Evolutionary conservation across 306 rosid genomes (phyloP).

Genomic region (Hippophae tibetana): DNA sequence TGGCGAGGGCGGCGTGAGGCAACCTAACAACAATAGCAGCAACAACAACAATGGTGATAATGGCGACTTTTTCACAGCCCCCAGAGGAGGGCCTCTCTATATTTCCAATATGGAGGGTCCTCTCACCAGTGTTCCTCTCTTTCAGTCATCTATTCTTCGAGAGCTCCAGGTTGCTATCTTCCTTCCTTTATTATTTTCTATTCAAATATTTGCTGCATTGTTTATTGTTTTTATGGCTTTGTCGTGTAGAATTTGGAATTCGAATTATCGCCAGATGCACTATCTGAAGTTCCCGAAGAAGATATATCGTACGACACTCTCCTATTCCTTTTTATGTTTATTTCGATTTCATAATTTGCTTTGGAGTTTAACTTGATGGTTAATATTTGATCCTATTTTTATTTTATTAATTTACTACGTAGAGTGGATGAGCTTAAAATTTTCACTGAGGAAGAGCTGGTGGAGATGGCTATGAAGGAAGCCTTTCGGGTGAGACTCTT

Average conservation of each 20-base stretch:
- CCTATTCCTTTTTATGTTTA: not conserved
- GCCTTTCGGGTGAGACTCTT: conserved; percentile 31
- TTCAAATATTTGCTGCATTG: not conserved
- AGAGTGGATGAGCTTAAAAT: conserved; percentile 76
- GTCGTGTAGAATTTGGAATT: conserved; percentile 43
- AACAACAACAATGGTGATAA: not conserved
- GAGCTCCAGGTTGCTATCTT: conserved; percentile 45
- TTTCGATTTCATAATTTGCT: not conserved
- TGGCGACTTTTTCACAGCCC: conserved; percentile 24
- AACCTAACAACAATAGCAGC: not conserved
- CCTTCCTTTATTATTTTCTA: not conserved
- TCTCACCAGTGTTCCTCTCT: conserved; percentile 38
- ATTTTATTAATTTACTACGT: conserved; percentile 7
- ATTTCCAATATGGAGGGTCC: conserved; percentile 47
- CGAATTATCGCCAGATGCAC: conserved; percentile 31
- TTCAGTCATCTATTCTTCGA: conserved; percentile 36
- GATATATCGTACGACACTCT: conserved; percentile 45
- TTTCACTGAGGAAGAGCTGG: conserved; percentile 58
- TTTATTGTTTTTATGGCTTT: not conserved
- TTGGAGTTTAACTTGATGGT: too few species aligned
- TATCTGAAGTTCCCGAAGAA: conserved; percentile 23
- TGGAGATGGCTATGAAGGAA: conserved; percentile 71
- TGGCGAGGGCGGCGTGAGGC: not conserved
- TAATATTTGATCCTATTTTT: not conserved
- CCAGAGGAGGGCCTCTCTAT: conserved; percentile 81